Percentiles rank a stretch among this genome's conserved stretches.
These are phyloP conservation scores for Ambrosia hybrid DNA, from an alignment of 140 eudicot genomes.

Conservation along the genomic window DNA sequence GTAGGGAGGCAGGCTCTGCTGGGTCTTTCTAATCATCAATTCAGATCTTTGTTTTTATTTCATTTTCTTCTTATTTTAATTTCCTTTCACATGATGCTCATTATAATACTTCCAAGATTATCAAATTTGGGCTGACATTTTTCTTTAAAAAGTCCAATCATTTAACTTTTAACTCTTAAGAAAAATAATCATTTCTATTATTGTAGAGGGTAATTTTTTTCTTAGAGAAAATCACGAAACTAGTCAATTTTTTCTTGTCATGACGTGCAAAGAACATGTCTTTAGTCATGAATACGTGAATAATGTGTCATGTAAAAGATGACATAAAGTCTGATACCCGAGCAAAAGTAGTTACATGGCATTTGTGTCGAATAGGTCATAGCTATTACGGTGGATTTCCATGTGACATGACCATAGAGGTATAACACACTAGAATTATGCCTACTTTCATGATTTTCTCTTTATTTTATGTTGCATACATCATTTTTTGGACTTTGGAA, in stretches of 20 bases:
- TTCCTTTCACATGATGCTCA: conserved; percentile 28
- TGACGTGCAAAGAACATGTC: too few species aligned
- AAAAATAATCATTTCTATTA: background rate
- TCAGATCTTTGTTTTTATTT: conserved; percentile 33
- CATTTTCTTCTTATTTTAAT: conserved; percentile 27
- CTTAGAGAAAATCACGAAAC: background rate
- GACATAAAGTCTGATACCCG: background rate
- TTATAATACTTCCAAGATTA: conserved; percentile 6
- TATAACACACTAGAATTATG: background rate
- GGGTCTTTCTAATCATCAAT: conserved; percentile 31
- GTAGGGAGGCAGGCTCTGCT: conserved; percentile 24
- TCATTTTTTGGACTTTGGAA: background rate
- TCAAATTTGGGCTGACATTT: conserved; percentile 17
- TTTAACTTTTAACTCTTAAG: background rate
- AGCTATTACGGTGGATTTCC: background rate
- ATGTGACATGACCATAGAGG: background rate
- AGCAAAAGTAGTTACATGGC: background rate
- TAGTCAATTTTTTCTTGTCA: too few species aligned
- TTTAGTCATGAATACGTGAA: too few species aligned
- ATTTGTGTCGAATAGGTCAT: background rate
- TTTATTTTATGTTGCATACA: background rate
- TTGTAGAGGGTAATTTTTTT: background rate
- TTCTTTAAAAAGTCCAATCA: background rate
- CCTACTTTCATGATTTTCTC: background rate
- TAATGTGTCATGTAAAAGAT: background rate